Base-by-base conservation (phyloP, 176 grass and related monocot genomes). In the Oryza meridionalis region DNA sequence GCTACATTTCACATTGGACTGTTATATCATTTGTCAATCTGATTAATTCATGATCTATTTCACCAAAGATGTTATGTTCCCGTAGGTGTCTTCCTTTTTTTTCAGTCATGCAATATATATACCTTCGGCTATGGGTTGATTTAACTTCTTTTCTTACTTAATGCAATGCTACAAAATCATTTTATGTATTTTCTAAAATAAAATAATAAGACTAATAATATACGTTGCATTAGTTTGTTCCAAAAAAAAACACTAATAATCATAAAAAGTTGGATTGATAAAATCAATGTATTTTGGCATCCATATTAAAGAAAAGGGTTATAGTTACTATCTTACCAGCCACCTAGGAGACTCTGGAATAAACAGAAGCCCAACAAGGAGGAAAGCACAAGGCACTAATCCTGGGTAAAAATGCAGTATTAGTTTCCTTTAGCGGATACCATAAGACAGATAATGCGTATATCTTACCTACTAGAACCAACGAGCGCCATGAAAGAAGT, bases 331-430 rank as follows among this genome's bases (percentile, higher is more conserved):
- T 47, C 77, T 78, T 90, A 92, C 93, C 90, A 95, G 86, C 88
- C 93, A 95, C 76, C 93, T 92, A 82, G 93, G 93, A 86, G 93
- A 95, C 21, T 95, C 90, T 51, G 93, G 93, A 88, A 95, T 86
- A 64, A 88, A 88, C 40, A 88, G 33, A 78, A 95, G 88, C 32
- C 93, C 93, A 59, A 75, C 19, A 59, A 95, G 75, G 67, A 95
- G 90, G 82, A 84, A 40, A 65, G 40, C 68, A 81, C 90, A 92
- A 88, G 93, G 93, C 67, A 90, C 6, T 65, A 92, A 72, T 84
- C 93, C 93, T 95, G 85, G 75, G 88, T 64, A 58, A 73, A 72
- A 69, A 61, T 47, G 16, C 15, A 7, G 55, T 4, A 32, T 82
- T 87, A 80, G 63, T 85, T 85, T 79, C 9, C 81, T 26, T 14